Conservation (phyloP, 1,284 basidiomycete genomes). For the Vanrija sp. region DNA sequence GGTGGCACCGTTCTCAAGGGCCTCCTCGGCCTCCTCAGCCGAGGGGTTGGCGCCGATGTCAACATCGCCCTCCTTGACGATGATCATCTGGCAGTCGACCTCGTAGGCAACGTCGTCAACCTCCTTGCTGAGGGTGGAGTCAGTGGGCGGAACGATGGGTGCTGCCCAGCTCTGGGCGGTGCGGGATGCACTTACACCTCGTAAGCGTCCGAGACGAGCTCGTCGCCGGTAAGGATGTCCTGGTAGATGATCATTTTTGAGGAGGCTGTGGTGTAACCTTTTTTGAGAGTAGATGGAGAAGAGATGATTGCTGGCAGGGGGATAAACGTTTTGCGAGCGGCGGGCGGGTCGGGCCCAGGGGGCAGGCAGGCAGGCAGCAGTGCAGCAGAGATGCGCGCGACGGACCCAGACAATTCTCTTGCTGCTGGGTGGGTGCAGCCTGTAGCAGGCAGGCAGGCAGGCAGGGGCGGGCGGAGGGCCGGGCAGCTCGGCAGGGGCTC, state of each 20-base stretch:
- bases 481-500: too few species aligned
- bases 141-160: neutral
- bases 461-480: too few species aligned
- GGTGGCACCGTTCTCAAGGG: conserved; percentile 69
- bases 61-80: conserved; percentile 75
- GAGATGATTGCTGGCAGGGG: neutral
- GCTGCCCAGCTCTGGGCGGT: too few species aligned
- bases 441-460: too few species aligned
- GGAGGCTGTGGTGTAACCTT: conserved; percentile 3
- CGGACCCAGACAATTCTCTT: too few species aligned
- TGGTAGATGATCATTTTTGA: conserved; percentile 44
- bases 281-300: conserved; percentile 5
- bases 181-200: conserved; percentile 57
- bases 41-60: conserved; percentile 95
- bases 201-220: conserved; percentile 95
- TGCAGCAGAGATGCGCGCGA: neutral
- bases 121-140: conserved; percentile 59
- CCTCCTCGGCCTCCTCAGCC: conserved; percentile 80
- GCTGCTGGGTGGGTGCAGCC: too few species aligned
- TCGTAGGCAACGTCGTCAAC: conserved; percentile 85
- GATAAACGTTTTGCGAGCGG: neutral
- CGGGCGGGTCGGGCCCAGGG: neutral
- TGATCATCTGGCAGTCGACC: conserved; percentile 76
- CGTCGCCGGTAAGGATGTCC: conserved; percentile 70
- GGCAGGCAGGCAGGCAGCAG: neutral